Percentiles rank a stretch among this genome's conserved stretches.
Conservation (phyloP, 2,329 filamentous ascomycete species). For the Leptographium procerum region DNA sequence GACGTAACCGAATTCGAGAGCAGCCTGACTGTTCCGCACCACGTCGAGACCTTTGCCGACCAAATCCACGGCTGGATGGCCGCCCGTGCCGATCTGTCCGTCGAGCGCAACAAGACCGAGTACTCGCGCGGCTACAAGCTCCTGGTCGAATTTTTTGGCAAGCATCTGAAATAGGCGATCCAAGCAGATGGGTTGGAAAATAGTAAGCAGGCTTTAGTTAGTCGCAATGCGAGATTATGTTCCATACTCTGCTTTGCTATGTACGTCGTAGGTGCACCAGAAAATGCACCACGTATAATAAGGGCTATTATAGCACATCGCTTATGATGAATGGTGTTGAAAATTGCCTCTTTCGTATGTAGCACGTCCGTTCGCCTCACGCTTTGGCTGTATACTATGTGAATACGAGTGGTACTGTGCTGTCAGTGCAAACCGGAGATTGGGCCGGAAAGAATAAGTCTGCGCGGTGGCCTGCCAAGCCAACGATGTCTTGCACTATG, state of each 20-base stretch:
- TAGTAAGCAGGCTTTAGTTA: not conserved
- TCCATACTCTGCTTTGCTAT: too few relatives aligned
- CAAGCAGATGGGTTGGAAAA: not conserved
- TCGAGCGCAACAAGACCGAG: conserved; percentile 47
- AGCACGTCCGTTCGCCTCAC: not conserved
- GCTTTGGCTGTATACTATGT: too few relatives aligned
- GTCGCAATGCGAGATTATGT: too few relatives aligned
- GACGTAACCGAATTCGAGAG: conserved; percentile 44
- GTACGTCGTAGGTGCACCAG: too few relatives aligned
- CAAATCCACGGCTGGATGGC: conserved; percentile 70
- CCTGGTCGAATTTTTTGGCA: conserved; percentile 44
- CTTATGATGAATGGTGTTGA: not conserved
- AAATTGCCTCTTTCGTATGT: not conserved
- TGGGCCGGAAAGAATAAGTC: not conserved
- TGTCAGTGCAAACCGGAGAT: not conserved
- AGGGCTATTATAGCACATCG: not conserved
- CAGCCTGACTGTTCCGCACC: conserved; percentile 41
- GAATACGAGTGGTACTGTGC: not conserved
- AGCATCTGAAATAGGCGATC: conserved; percentile 26
- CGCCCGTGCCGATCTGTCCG: conserved; percentile 47
- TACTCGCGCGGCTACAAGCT: conserved; percentile 51
- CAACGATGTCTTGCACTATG: not conserved
- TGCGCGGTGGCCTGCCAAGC: not conserved
- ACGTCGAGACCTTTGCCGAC: conserved; percentile 54
- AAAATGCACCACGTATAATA: not conserved